Base-by-base conservation (phyloP, 768 basidiomycete genomes). In the Lentinula sp. region DNA sequence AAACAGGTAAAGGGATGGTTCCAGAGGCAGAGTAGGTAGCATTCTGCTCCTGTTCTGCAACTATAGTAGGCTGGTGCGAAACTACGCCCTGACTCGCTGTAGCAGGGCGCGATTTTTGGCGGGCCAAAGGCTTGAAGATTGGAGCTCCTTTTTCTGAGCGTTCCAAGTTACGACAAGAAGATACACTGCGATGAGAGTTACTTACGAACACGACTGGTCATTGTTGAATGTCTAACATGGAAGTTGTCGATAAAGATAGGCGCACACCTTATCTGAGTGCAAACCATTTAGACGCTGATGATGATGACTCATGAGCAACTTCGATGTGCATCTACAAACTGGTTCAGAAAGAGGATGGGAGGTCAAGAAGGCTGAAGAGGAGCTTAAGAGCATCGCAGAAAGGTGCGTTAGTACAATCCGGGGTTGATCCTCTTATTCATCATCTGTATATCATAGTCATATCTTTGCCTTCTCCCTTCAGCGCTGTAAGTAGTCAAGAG, bases 121-220 rank as follows among this genome's bases (percentile, higher is more conserved):
- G 87, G 13, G 74, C 76, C 3, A 88, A 78, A n/a, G 89, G 89
- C 67, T 80, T 82, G 65, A 91, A 91, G 58, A 89, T 70, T 5
- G 84, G 79, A 7, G 80, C 77, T 15, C 89, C 89, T 69, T 91
- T 91, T 69, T 91, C 89, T 91, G 65, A 18, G 58, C 31, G 53
- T 43, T 56, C 3, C 64, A 51, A 59, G 64, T 57, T 46, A 50
- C 32, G n/a, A 60, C 32, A 56, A n/a, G 56, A n/a, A 6, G 28
- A 51, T 39, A 28, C 35, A 34, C 50, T 16, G 16, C 49, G 18
- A 11, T 45, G 60, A 56, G 54, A 15, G 32, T 28, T 16, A 88
- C 88, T 81, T 69, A 91, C 89, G 89, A 69, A 83, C 82, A 70
- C 82, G 76, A 64, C 78, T 81, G 39, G 79, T 78, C 82, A 83